Base-by-base conservation (phyloP, 2,329 filamentous ascomycete genomes). In the Fonsecaea multimorphosa region DNA sequence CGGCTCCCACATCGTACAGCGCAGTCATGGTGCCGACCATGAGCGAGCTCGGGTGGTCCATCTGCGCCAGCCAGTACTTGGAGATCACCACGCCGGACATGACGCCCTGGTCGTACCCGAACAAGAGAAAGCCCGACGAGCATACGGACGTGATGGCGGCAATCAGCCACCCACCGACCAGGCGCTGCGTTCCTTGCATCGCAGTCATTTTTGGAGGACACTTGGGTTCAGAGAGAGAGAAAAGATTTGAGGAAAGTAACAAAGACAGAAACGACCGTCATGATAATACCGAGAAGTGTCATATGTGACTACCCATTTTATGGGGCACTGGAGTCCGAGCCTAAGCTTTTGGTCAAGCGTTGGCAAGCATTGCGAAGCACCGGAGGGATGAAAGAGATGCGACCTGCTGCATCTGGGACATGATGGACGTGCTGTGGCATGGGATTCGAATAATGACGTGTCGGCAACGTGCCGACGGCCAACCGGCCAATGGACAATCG, bases 61-160 rank as follows among this genome's bases (percentile, higher is more conserved):
- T 88, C 16, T 79, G 76, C 1, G 75, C 72, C 2, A 87, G 79
- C 71, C 91, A 91, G 9, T 83, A 82, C 27, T 83, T 78, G 73
- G 93, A 84, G 2, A 89, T 91, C 63, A 93, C 80, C 70, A 94
- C 87, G 62, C 88, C 88, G 54, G 88, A 90, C 84, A 91, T 92
- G 14, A 92, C 88, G 74, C 90, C 68, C 80, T 74, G 63, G 51
- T 70, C 68, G 55, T 68, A 68, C 6, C 68, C 65, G n/a, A 70
- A 68, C 29, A 70, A 56, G 14, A 70, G 52, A 29, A 66, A 71
- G 11, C 67, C 69, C 12, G 68, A 57, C 12, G 61, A 64, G 49
- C 56, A 68, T 44, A 58, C 58, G 12, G 60, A 53, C 19, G 66
- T 68, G 54, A 63, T 58, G 4, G 63, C 62, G 27, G 36, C 52